phyloP scores from a whole-genome alignment of 352 stramenopile species.

The Thalassiosira mediterranea region DNA sequence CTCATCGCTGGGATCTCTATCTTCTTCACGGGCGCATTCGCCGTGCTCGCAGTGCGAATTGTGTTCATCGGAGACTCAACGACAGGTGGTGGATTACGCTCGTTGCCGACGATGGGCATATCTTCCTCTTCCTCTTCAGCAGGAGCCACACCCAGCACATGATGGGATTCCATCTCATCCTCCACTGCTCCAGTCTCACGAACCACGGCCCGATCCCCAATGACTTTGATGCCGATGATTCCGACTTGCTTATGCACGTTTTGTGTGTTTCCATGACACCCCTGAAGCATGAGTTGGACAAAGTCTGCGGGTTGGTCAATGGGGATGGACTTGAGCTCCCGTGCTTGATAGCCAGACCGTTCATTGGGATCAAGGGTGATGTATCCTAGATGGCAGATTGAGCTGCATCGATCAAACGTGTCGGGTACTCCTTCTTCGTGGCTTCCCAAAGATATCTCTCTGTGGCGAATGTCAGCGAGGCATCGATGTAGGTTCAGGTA shows the following conservation, averaged over 20 bases:
- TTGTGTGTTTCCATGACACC: slow-evolving; percentile 88
- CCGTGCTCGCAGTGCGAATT: not conserved
- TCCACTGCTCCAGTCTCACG: too few species aligned
- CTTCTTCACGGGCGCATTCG: slow-evolving; percentile 16
- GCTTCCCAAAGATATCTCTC: slow-evolving; percentile 83
- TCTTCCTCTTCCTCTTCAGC: not conserved
- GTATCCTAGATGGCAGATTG: slow-evolving; percentile 57
- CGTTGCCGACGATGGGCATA: not conserved
- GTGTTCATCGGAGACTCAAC: not conserved
- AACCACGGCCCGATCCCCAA: not conserved
- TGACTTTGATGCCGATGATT: slow-evolving; percentile 89
- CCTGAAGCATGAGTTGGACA: slow-evolving; percentile 89
- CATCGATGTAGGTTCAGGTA: too few species aligned
- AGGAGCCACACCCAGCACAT: too few species aligned
- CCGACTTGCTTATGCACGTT: slow-evolving; percentile 92
- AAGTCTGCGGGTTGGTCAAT: slow-evolving; percentile 77
- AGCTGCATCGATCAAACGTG: slow-evolving; percentile 69
- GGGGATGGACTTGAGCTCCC: slow-evolving; percentile 87
- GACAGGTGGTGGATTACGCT: not conserved
- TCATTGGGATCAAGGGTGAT: slow-evolving; percentile 69
- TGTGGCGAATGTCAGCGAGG: too few species aligned
- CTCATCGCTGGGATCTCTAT: slow-evolving; percentile 22
- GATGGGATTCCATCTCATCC: too few species aligned
- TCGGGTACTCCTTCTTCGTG: slow-evolving; percentile 66
- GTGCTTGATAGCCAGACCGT: slow-evolving; percentile 29